Conservation (phyloP, 805 yeast genomes). For the Candida dendrica region DNA sequence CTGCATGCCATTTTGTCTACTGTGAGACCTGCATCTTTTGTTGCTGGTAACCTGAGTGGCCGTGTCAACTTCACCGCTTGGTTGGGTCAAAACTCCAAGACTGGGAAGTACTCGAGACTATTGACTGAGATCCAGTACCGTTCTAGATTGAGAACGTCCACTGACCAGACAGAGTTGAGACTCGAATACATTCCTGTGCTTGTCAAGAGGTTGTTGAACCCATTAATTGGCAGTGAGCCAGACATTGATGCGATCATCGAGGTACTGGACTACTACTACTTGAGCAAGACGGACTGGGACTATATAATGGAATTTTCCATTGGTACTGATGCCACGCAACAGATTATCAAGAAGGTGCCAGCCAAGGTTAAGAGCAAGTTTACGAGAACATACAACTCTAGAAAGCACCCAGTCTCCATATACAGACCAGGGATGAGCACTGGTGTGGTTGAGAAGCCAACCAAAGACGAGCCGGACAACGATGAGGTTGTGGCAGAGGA, state of each 20-base stretch:
- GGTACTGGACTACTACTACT: constrained; percentile 76
- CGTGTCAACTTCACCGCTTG: constrained; percentile 76
- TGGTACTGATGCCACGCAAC: constrained; percentile 46
- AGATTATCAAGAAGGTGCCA: constrained; percentile 52
- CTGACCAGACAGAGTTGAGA: constrained; percentile 69
- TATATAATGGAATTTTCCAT: constrained; percentile 75
- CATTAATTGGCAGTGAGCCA: constrained; percentile 46
- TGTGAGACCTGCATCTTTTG: constrained; percentile 67
- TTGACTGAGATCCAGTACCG: constrained; percentile 88
- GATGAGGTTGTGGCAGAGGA: constrained; percentile 12
- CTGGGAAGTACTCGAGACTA: constrained; percentile 67
- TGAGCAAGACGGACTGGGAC: constrained; percentile 93
- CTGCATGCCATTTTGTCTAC: constrained; percentile 84
- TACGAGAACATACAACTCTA: constrained; percentile 75
- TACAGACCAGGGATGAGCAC: constrained; percentile 65
- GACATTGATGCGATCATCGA: constrained; percentile 64
- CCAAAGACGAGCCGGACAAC: constrained; percentile 10
- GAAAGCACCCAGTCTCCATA: constrained; percentile 78
- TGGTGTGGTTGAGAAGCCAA: constrained; percentile 16
- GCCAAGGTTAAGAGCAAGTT: constrained; percentile 78
- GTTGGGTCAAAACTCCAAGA: constrained; percentile 87
- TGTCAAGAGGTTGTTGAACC: constrained; percentile 47
- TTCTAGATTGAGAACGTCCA: constrained; percentile 70
- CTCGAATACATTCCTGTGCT: constrained; percentile 68
- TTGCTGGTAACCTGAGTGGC: constrained; percentile 64